phyloP scores from a whole-genome alignment of 2,329 filamentous ascomycete genomes.

The Penicillium sp. region DNA sequence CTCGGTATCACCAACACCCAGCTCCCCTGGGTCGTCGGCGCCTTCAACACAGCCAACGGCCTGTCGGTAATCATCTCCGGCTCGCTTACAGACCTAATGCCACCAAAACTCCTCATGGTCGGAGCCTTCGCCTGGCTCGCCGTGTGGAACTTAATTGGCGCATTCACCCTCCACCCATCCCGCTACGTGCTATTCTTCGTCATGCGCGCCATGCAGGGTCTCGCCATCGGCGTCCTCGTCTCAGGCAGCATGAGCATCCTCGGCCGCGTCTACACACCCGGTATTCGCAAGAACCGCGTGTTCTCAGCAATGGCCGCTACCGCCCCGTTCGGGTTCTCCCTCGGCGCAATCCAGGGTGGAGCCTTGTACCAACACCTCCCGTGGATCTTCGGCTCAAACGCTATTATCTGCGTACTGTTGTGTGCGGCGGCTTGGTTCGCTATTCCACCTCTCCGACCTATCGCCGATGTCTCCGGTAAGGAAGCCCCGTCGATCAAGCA shows the following conservation, averaged over 20 bases:
- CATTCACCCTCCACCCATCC: slow-evolving; percentile 38
- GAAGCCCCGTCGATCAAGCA: slow-evolving; percentile 33
- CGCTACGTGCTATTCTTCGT: slow-evolving; percentile 39
- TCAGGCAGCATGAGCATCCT: slow-evolving; percentile 53
- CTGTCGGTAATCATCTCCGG: slow-evolving; percentile 45
- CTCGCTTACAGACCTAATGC: slow-evolving; percentile 41
- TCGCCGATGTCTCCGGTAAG: slow-evolving; percentile 30
- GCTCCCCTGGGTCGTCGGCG: slow-evolving; percentile 46
- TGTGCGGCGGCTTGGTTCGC: slow-evolving; percentile 41
- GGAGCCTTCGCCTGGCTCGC: slow-evolving; percentile 46
- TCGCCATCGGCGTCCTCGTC: slow-evolving; percentile 51
- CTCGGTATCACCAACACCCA: slow-evolving; percentile 43
- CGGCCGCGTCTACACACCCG: slow-evolving; percentile 48
- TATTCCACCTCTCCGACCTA: slow-evolving; percentile 40
- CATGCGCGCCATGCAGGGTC: slow-evolving; percentile 46
- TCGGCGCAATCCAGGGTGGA: slow-evolving; percentile 48
- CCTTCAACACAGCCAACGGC: slow-evolving; percentile 45
- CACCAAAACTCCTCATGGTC: slow-evolving; percentile 45
- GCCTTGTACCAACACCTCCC: slow-evolving; percentile 40
- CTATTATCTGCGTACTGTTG: slow-evolving; percentile 42
- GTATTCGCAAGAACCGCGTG: slow-evolving; percentile 49
- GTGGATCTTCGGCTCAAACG: slow-evolving; percentile 49
- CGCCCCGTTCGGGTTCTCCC: slow-evolving; percentile 47
- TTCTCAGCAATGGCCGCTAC: slow-evolving; percentile 52
- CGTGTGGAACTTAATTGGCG: slow-evolving; percentile 43